Percentiles rank a stretch among this genome's conserved stretches.
Conservation (phyloP, 192 early-diverging fungal species). For the Gonapodya prolifera region DNA sequence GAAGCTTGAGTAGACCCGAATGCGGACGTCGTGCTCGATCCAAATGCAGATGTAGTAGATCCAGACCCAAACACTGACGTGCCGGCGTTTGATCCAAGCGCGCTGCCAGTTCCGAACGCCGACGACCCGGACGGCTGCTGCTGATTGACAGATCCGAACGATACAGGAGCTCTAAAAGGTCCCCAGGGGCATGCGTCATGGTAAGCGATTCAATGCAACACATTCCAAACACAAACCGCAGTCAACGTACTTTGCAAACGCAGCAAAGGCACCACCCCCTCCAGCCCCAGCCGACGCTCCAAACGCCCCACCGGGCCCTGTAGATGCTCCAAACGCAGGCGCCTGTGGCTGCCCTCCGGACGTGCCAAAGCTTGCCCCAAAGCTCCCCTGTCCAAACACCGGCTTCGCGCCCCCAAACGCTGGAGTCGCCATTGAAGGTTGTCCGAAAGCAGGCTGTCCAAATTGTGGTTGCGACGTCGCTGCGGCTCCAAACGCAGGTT, state of each 20-base stretch:
- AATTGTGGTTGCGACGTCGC: background rate
- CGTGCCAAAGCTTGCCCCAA: background rate
- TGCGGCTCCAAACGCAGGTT: background rate
- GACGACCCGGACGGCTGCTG: no score
- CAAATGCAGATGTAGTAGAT: background rate
- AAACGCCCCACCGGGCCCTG: background rate
- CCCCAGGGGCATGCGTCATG: no score
- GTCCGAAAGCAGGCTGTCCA: background rate
- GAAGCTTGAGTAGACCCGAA: background rate
- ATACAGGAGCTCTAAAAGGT: background rate
- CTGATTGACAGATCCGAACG: background rate
- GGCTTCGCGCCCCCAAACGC: background rate
- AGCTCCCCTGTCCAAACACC: background rate
- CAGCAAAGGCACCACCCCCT: background rate
- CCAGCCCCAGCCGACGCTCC: background rate
- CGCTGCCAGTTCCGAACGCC: no score
- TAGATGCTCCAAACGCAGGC: background rate
- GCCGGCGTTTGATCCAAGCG: no score
- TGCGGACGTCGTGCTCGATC: background rate
- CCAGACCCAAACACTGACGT: no score
- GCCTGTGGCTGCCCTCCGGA: background rate
- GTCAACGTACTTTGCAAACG: background rate
- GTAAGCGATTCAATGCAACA: no score
- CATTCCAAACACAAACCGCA: no score
- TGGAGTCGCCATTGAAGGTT: background rate